These are phyloP conservation scores for Xylaria palmicola DNA, from an alignment of 495 filamentous ascomycete species.

Conservation along the genomic window DNA sequence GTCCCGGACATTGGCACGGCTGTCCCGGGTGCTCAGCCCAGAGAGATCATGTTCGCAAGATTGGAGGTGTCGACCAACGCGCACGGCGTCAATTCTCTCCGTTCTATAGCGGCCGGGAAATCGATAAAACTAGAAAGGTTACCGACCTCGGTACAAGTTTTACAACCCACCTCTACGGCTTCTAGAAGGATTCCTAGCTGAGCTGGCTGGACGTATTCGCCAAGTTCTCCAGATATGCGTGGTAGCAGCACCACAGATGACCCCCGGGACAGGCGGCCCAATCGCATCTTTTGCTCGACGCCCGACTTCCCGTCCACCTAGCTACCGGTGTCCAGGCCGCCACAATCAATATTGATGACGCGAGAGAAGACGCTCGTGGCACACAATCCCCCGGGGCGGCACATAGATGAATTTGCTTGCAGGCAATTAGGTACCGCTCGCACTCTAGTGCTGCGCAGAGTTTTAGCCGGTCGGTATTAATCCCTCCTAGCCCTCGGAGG, in stretches of 20 bases:
- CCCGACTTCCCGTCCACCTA: neutral
- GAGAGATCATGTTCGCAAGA: neutral
- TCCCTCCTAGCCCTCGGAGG: neutral
- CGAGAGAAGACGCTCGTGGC: slow-evolving; percentile 3
- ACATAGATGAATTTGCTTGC: neutral
- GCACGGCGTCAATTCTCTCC: too few species aligned
- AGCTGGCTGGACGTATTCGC: neutral
- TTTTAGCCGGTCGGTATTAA: slow-evolving; percentile 13
- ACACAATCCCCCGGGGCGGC: neutral
- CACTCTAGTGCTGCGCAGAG: neutral
- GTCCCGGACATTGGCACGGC: neutral
- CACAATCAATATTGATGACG: slow-evolving; percentile 15
- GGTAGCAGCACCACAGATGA: neutral
- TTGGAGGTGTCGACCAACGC: neutral
- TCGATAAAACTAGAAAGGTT: neutral
- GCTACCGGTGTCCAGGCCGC: slow-evolving; percentile 8
- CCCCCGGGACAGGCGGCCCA: neutral
- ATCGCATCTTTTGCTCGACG: neutral
- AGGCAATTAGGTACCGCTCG: neutral
- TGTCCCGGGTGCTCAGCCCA: neutral
- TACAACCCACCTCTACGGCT: neutral
- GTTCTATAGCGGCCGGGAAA: too few species aligned
- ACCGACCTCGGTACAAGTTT: neutral
- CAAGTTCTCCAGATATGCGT: slow-evolving; percentile 5
- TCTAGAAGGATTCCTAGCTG: slow-evolving; percentile 15